Conservation (phyloP, 495 filamentous ascomycete genomes). For the Rhypophila decipiens region DNA sequence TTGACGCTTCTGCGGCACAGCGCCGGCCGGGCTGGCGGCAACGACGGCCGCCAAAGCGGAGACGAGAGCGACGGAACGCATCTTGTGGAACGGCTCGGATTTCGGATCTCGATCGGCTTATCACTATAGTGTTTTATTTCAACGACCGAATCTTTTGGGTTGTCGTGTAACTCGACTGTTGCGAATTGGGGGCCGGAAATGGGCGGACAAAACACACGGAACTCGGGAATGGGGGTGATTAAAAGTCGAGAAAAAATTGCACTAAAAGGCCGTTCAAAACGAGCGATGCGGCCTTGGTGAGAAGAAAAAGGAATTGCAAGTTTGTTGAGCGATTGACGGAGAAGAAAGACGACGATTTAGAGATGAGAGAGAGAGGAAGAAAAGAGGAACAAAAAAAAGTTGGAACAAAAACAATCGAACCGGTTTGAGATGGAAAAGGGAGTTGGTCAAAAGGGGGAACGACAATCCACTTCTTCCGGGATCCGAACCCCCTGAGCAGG, state of each 20-base stretch:
- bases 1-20: slow-evolving; percentile 47
- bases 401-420: no score
- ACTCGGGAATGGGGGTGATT: background rate
- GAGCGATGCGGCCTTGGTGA: slow-evolving; percentile 5
- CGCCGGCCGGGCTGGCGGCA: slow-evolving; percentile 47
- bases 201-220: no score
- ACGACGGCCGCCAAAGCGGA: slow-evolving; percentile 52
- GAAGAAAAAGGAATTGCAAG: slow-evolving; percentile 2
- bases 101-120: background rate
- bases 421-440: no score
- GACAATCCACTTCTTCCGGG: no score
- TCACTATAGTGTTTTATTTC: no score
- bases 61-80: slow-evolving; percentile 47
- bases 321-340: slow-evolving; percentile 14
- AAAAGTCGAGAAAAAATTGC: background rate
- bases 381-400: slow-evolving; percentile 1
- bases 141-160: no score
- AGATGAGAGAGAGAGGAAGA: background rate
- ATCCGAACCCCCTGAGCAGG: background rate
- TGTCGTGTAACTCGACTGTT: no score
- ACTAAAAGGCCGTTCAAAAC: slow-evolving; percentile 1
- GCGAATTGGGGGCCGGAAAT: no score
- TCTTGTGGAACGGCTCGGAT: slow-evolving; percentile 21
- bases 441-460: no score
- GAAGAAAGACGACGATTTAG: slow-evolving; percentile 5